Evolutionary conservation across 139 green algal genomes (phyloP).

Genomic region (Spirogloea muscicola): DNA sequence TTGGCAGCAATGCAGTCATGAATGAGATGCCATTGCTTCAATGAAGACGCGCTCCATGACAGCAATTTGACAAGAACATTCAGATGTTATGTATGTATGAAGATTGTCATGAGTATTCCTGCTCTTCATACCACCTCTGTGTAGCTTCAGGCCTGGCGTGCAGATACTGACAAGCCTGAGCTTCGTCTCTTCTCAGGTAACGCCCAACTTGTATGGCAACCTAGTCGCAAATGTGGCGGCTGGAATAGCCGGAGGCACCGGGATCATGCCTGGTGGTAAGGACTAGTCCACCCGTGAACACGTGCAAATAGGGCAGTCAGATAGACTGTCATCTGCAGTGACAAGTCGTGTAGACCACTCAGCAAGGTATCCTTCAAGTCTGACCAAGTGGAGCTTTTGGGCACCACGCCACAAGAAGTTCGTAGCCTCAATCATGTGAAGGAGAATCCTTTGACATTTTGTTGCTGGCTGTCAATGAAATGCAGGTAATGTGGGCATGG

Average conservation of each 20-base stretch:
- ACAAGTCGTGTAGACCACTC: not conserved
- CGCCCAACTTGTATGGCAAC: slow-evolving; percentile 44
- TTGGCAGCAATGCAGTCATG: too few species aligned
- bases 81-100: too few species aligned
- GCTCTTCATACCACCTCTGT: too few species aligned
- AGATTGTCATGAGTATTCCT: too few species aligned
- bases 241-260: slow-evolving; percentile 32
- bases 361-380: not conserved
- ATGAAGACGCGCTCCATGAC: too few species aligned
- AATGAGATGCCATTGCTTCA: too few species aligned
- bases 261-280: slow-evolving; percentile 31
- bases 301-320: not conserved
- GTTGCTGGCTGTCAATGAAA: not conserved
- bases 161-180: too few species aligned
- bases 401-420: not conserved
- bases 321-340: not conserved
- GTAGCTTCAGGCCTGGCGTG: too few species aligned
- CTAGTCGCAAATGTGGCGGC: slow-evolving; percentile 39
- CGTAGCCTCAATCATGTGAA: not conserved
- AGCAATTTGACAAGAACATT: too few species aligned
- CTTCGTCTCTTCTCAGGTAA: slow-evolving; percentile 38
- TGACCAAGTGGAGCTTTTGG: not conserved
- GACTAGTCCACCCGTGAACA: not conserved
- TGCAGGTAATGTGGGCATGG: slow-evolving; percentile 29
- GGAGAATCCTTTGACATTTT: slow-evolving; percentile 1